Base-by-base conservation (phyloP, 768 basidiomycete species). In the Serpula lacrymans region DNA sequence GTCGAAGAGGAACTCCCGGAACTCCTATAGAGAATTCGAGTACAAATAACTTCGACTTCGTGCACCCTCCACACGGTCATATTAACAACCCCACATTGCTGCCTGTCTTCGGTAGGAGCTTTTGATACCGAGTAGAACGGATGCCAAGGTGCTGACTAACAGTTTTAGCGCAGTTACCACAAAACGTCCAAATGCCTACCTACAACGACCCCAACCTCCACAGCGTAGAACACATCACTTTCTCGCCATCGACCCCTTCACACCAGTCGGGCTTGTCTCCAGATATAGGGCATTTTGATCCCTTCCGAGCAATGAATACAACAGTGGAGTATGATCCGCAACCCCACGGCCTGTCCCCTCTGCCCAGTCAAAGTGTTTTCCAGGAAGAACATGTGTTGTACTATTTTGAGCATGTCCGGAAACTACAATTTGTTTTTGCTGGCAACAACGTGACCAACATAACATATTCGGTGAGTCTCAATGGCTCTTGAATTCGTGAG, bases 401-500 rank as follows among this genome's bases (percentile, higher is more conserved):
- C 60, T 89, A 88, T 60, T 88, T 90, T 56, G 75, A 78, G 38
- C 71, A 82, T 45, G 81, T 88, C 45, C 77, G 78, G 16, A 75
- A 75, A 49, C 64, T 80, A 43, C 80, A 87, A 52, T 80, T 77
- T 49, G 68, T 78, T 28, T 85, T 87, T 54, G 72, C 78, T 26
- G 75, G 77, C 9, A 79, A 78, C 43, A 58, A 72, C 6, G 71
- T 84, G 38, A 76, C 80, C 22, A 78, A 82, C 38, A 69, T 78
- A 42, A 79, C 83, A 46, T 81, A 80, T 55, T 70, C 73, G 36
- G 87, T 86, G 59, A 68, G 82, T 56, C 29, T 42, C 37, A 33
- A 33, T 33, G 31, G 31, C 14, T 33, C 20, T 33, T 18, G 14
- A 33, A 33, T 28, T 23, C 17, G 17, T 39, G n/a, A n/a, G n/a